Conservation (phyloP, 768 basidiomycete genomes). For the Coprinopsis sp. region DNA sequence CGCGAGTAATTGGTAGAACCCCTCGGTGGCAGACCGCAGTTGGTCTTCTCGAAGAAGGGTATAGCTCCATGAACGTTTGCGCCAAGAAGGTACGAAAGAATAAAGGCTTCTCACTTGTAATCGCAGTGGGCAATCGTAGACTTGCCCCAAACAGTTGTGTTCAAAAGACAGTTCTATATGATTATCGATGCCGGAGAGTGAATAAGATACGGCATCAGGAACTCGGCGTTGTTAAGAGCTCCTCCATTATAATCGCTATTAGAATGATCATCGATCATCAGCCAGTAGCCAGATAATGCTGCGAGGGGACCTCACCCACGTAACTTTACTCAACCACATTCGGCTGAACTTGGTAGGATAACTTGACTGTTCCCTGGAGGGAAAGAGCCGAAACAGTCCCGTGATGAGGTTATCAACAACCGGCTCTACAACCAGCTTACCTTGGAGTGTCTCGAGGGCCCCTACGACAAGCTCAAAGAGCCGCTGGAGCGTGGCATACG, state of each 20-base stretch:
- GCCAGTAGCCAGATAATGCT: not conserved
- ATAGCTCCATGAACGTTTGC: conserved; percentile 8
- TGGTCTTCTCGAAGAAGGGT: conserved; percentile 10
- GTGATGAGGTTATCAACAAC: conserved; percentile 11
- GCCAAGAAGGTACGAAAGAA: not conserved
- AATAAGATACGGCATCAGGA: conserved; percentile 14
- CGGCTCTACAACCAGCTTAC: not conserved
- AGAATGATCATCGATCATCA: not conserved
- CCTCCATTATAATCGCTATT: conserved; percentile 18
- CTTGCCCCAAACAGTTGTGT: not conserved
- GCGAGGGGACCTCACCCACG: conserved; percentile 10
- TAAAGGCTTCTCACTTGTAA: not conserved
- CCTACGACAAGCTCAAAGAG: no score
- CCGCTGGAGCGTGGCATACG: no score
- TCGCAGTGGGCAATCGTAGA: not conserved
- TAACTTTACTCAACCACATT: conserved; percentile 18
- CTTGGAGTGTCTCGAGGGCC: no score
- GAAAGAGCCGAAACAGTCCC: conserved; percentile 11
- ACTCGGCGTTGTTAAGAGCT: conserved; percentile 12
- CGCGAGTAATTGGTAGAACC: conserved; percentile 2
- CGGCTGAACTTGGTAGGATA: conserved; percentile 14
- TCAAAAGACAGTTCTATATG: conserved; percentile 15
- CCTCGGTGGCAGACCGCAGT: conserved; percentile 1
- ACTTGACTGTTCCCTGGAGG: conserved; percentile 4
- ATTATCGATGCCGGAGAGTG: conserved; percentile 7